phyloP scores from a whole-genome alignment of 805 yeast species.

The Helenozyma baotianmanensis region DNA sequence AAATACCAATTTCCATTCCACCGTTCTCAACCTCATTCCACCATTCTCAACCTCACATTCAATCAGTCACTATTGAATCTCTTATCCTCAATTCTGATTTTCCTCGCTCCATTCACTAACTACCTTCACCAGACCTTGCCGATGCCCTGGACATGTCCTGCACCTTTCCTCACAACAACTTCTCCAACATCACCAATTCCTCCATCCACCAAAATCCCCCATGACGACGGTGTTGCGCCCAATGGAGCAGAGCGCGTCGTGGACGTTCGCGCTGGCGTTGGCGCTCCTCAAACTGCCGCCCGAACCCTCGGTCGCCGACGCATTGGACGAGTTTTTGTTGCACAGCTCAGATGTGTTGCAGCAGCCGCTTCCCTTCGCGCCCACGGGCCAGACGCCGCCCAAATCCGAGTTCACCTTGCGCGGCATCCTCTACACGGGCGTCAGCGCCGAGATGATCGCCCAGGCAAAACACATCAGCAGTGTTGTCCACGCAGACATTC shows the following conservation, averaged over 20 bases:
- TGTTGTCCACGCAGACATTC: constrained; percentile 33
- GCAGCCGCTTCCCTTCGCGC: constrained; percentile 28
- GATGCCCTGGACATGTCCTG: too few relatives aligned
- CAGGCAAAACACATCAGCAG: constrained; percentile 39
- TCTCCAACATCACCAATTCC: too few relatives aligned
- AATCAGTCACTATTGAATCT: too few relatives aligned
- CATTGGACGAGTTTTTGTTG: constrained; percentile 37
- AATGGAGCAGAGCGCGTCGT: constrained; percentile 13
- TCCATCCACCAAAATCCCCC: constrained; percentile 1
- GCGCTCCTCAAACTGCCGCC: constrained; percentile 25
- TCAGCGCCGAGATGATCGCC: constrained; percentile 28
- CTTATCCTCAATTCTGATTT: too few relatives aligned
- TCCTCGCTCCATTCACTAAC: too few relatives aligned
- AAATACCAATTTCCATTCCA: too few relatives aligned
- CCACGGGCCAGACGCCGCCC: not conserved
- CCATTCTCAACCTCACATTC: too few relatives aligned
- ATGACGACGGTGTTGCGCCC: constrained; percentile 6
- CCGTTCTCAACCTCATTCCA: too few relatives aligned
- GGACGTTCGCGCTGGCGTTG: constrained; percentile 40
- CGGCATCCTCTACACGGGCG: constrained; percentile 33
- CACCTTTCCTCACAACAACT: too few relatives aligned
- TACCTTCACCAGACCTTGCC: too few relatives aligned
- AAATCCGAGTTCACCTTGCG: constrained; percentile 36
- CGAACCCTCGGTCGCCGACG: constrained; percentile 29
- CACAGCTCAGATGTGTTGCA: constrained; percentile 27